Evolutionary conservation across 768 basidiomycete species (phyloP).

Genomic region (Stropharia rugosoannulata): DNA sequence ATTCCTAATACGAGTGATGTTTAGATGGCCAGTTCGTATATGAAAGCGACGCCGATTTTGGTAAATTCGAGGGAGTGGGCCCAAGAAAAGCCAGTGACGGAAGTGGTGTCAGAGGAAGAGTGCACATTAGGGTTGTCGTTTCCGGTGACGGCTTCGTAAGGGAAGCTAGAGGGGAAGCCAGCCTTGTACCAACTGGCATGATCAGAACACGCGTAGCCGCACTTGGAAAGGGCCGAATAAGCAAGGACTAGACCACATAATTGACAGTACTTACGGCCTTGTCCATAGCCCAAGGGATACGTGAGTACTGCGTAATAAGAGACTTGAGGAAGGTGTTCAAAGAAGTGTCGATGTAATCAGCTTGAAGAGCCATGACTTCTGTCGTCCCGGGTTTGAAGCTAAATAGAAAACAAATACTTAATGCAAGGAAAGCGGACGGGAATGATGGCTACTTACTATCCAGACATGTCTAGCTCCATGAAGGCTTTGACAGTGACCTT

Average conservation of each 20-base stretch:
- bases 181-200: constrained; percentile 46
- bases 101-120: constrained; percentile 43
- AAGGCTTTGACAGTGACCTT: constrained; percentile 48
- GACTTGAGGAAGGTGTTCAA: constrained; percentile 46
- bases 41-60: constrained; percentile 58
- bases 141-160: constrained; percentile 41
- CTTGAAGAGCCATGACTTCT: constrained; percentile 38
- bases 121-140: constrained; percentile 45
- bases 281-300: constrained; percentile 35
- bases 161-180: constrained; percentile 40
- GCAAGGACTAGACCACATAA: not conserved
- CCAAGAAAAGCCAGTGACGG: constrained; percentile 46
- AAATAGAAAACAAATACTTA: constrained; percentile 8
- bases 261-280: constrained; percentile 28
- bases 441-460: constrained; percentile 25
- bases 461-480: constrained; percentile 44
- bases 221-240: constrained; percentile 19
- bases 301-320: constrained; percentile 34
- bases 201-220: constrained; percentile 43
- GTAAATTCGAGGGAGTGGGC: constrained; percentile 57
- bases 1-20: not conserved
- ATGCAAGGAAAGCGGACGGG: not conserved
- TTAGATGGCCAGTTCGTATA: constrained; percentile 45
- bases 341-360: constrained; percentile 36
- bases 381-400: constrained; percentile 45